Conservation (phyloP, 768 basidiomycete species). For the Lentinula boryana region DNA sequence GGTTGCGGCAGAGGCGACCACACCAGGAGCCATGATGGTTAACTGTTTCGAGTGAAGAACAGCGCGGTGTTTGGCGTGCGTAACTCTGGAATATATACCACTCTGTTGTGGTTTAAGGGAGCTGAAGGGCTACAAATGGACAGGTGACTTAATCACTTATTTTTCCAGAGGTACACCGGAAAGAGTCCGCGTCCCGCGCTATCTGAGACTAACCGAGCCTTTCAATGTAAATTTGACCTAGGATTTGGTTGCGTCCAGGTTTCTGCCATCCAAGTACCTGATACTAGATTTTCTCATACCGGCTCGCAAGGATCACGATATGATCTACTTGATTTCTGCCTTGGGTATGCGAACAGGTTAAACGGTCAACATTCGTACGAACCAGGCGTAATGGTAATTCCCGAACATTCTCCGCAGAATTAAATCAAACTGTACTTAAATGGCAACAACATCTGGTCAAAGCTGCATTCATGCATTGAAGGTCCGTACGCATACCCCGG, state of each 20-base stretch:
- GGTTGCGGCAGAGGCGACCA: constrained; percentile 27
- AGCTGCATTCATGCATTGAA: too few relatives aligned
- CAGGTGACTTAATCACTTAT: constrained; percentile 27
- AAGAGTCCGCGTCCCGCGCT: neutral
- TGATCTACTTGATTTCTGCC: neutral
- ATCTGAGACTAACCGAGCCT: neutral
- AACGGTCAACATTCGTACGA: too few relatives aligned
- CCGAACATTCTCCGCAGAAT: neutral
- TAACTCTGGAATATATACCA: neutral
- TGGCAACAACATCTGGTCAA: too few relatives aligned
- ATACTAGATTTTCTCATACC: neutral
- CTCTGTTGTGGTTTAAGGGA: neutral
- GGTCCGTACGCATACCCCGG: neutral
- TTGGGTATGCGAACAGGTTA: neutral
- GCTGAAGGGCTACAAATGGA: neutral
- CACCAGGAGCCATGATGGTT: constrained; percentile 51
- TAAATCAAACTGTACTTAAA: too few relatives aligned
- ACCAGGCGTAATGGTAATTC: neutral
- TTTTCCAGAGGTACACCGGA: constrained; percentile 36
- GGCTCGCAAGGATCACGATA: neutral
- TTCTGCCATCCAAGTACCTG: neutral
- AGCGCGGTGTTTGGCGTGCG: constrained; percentile 2
- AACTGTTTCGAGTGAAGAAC: constrained; percentile 14
- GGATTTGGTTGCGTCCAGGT: neutral
- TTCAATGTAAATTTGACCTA: neutral